Percentiles rank a stretch among this genome's conserved stretches.
Evolutionary conservation across 163 green algal genomes (phyloP).

Genomic region (Coccomyxa subellipsoidea): DNA sequence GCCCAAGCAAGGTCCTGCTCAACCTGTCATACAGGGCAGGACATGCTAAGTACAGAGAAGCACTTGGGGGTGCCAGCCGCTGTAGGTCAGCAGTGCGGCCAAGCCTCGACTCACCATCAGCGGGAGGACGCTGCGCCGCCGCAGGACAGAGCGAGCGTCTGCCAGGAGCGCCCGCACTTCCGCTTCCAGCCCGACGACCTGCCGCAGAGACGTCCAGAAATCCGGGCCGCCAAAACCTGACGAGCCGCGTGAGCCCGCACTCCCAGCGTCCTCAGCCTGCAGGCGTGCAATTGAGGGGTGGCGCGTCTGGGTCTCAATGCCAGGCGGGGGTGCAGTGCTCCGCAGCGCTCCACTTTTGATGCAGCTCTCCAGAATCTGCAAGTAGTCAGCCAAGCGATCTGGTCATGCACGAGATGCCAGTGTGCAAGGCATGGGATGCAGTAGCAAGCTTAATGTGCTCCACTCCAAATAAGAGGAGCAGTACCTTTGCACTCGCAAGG

Average conservation of each 20-base stretch:
- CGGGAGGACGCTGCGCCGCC: slow-evolving; percentile 32
- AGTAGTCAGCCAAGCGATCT: too few relatives aligned
- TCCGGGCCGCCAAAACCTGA: slow-evolving; percentile 41
- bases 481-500: slow-evolving; percentile 41
- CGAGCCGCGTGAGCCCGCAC: slow-evolving; percentile 21
- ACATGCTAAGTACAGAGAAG: background rate
- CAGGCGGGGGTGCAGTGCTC: background rate
- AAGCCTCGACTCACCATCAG: slow-evolving; percentile 36
- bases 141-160: slow-evolving; percentile 32
- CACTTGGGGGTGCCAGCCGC: background rate
- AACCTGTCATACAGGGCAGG: slow-evolving; percentile 30
- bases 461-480: too few relatives aligned
- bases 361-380: slow-evolving; percentile 39
- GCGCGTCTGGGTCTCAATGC: background rate
- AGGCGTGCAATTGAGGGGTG: slow-evolving; percentile 5
- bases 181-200: slow-evolving; percentile 11
- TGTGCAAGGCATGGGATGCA: too few relatives aligned
- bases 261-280: slow-evolving; percentile 19
- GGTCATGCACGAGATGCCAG: too few relatives aligned
- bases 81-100: background rate
- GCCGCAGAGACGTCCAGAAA: slow-evolving; percentile 48
- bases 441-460: too few relatives aligned
- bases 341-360: slow-evolving; percentile 37
- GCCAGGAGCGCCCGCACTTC: slow-evolving; percentile 37
- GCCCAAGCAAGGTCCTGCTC: slow-evolving; percentile 61